phyloP scores from a whole-genome alignment of 441 rosid genomes.

The Populus hybrid region DNA sequence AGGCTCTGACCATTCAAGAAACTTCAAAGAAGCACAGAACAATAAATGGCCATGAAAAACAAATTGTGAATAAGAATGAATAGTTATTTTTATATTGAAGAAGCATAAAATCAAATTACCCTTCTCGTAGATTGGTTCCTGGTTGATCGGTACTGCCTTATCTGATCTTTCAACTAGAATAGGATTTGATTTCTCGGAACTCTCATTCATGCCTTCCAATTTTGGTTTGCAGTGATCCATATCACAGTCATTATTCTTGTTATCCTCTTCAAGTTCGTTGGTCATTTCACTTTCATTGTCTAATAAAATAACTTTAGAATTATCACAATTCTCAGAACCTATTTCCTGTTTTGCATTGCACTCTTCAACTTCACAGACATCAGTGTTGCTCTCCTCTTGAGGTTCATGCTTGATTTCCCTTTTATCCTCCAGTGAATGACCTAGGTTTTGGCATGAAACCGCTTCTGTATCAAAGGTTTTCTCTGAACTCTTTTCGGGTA shows the following conservation, averaged over 20 bases:
- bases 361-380: neutral
- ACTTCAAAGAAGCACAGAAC: neutral
- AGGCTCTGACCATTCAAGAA: neutral
- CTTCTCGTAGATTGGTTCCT: conserved; percentile 10
- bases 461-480: conserved; percentile 16
- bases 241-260: conserved; percentile 2
- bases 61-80: neutral
- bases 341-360: neutral
- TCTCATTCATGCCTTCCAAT: conserved; percentile 14
- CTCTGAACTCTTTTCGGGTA: conserved; percentile 10
- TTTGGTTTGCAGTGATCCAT: conserved; percentile 2
- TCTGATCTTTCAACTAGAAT: conserved; percentile 10
- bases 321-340: neutral
- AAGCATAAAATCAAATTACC: conserved; percentile 20
- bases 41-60: neutral
- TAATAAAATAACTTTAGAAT: conserved; percentile 17
- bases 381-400: conserved; percentile 9
- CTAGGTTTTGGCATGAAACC: conserved; percentile 26
- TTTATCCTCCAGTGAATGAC: conserved; percentile 22
- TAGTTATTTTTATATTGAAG: neutral
- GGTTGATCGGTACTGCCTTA: neutral
- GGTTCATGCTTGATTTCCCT: conserved; percentile 9
- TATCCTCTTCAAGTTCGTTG: conserved; percentile 6
- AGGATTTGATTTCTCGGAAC: conserved; percentile 13
- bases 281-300: conserved; percentile 14